Evolutionary conservation across 2,329 filamentous ascomycete genomes (phyloP).

Genomic region (Ophiostoma ips): DNA sequence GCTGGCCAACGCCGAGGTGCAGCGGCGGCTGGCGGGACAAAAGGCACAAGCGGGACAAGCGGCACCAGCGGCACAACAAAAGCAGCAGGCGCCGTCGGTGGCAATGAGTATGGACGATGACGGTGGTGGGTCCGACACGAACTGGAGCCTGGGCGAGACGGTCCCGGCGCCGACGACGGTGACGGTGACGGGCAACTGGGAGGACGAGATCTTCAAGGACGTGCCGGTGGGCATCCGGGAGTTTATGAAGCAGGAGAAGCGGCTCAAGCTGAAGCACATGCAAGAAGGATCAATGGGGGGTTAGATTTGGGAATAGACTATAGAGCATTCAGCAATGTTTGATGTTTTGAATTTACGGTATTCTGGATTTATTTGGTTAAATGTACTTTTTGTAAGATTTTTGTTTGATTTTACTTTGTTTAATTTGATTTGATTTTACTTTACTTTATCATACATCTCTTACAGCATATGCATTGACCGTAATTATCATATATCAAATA

Average conservation of each 20-base stretch:
- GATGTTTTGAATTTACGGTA: too few species aligned
- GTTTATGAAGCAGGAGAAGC: conserved; percentile 97
- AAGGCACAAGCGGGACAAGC: not conserved
- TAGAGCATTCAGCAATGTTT: too few species aligned
- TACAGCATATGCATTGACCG: too few species aligned
- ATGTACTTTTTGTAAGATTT: too few species aligned
- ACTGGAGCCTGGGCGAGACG: conserved; percentile 35
- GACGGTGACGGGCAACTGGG: conserved; percentile 28
- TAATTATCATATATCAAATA: too few species aligned
- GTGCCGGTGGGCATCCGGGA: conserved; percentile 88
- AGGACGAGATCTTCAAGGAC: conserved; percentile 58
- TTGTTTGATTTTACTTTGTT: too few species aligned
- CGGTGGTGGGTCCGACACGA: conserved; percentile 58
- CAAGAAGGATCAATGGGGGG: conserved; percentile 36
- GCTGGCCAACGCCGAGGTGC: conserved; percentile 47
- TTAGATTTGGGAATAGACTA: conserved; percentile 16
- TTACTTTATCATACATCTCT: too few species aligned
- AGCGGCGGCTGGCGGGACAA: conserved; percentile 29
- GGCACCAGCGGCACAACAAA: not conserved
- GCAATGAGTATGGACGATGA: conserved; percentile 71
- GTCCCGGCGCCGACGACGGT: conserved; percentile 14
- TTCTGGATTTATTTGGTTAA: not conserved
- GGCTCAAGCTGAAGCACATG: conserved; percentile 60
- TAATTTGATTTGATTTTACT: too few species aligned
- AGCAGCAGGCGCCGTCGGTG: too few species aligned